These are phyloP conservation scores for Septoria petroselini DNA, from an alignment of 2,329 filamentous ascomycete species.

Conservation along the genomic window DNA sequence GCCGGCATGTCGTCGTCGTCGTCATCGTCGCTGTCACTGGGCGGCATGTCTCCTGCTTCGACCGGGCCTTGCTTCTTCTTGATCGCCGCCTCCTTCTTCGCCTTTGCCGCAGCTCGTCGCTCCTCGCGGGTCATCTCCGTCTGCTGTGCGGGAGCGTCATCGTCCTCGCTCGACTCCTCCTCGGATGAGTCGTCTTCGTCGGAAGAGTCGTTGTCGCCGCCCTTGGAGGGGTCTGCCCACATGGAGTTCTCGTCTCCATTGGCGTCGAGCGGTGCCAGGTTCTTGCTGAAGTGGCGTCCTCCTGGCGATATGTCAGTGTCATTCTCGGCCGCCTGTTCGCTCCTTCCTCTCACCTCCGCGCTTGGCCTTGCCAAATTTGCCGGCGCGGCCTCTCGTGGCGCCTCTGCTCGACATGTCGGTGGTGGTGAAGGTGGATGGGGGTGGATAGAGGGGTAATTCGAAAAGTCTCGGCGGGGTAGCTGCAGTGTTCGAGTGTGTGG, in stretches of 20 bases:
- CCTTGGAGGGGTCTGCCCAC: slow-evolving; percentile 64
- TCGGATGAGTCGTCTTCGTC: slow-evolving; percentile 26
- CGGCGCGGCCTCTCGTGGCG: slow-evolving; percentile 68
- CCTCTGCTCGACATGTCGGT: slow-evolving; percentile 49
- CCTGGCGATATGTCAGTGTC: slow-evolving; percentile 52
- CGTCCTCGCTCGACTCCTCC: slow-evolving; percentile 43
- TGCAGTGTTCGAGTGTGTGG: neutral
- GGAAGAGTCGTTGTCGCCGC: slow-evolving; percentile 50
- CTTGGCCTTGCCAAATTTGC: slow-evolving; percentile 92
- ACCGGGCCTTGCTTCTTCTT: slow-evolving; percentile 68
- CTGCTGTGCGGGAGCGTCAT: slow-evolving; percentile 41
- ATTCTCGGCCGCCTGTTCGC: slow-evolving; percentile 27
- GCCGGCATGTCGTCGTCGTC: slow-evolving; percentile 67
- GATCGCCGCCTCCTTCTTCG: slow-evolving; percentile 85
- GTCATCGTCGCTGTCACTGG: slow-evolving; percentile 61
- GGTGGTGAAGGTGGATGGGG: slow-evolving; percentile 31
- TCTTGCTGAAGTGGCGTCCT: slow-evolving; percentile 91
- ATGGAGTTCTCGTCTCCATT: slow-evolving; percentile 87
- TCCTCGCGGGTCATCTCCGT: slow-evolving; percentile 73
- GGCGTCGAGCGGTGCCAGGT: slow-evolving; percentile 81
- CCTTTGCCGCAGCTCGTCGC: slow-evolving; percentile 82
- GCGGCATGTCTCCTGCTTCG: slow-evolving; percentile 80
- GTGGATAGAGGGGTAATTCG: slow-evolving; percentile 7
- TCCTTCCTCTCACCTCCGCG: slow-evolving; percentile 67
- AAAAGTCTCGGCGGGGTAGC: slow-evolving; percentile 23